Conservation (phyloP, 2,329 filamentous ascomycete species). For the Aspergillus sp. region DNA sequence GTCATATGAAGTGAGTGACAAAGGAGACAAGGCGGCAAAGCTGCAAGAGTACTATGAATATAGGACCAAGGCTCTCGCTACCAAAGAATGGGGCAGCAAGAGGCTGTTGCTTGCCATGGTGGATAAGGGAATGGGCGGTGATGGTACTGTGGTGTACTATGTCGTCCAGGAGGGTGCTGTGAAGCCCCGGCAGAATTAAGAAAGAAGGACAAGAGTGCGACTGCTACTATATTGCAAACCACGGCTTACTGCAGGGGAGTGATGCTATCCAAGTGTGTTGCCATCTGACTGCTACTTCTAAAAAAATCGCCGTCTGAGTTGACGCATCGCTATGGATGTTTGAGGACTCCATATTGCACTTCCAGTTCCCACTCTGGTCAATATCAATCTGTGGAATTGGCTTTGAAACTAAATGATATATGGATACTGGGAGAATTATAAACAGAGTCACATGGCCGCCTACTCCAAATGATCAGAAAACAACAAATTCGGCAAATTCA, state of each 20-base stretch:
- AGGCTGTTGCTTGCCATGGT: conserved; percentile 55
- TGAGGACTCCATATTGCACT: too few relatives aligned
- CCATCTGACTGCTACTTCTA: too few relatives aligned
- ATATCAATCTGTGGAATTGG: too few relatives aligned
- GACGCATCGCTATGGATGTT: too few relatives aligned
- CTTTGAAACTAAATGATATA: neutral
- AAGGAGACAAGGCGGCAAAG: conserved; percentile 21
- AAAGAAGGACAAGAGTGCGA: neutral
- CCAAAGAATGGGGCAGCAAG: conserved; percentile 45
- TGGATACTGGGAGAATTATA: neutral
- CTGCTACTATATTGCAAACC: neutral
- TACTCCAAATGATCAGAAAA: neutral
- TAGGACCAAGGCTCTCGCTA: conserved; percentile 16
- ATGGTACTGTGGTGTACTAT: conserved; percentile 63
- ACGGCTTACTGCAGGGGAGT: neutral
- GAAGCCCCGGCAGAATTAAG: conserved; percentile 59
- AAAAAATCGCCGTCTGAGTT: too few relatives aligned
- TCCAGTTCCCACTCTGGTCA: too few relatives aligned
- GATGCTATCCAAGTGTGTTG: neutral
- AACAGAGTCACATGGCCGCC: neutral
- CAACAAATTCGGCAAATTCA: conserved; percentile 4
- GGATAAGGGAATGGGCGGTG: conserved; percentile 45
- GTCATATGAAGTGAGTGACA: conserved; percentile 8
- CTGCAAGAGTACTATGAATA: conserved; percentile 28
- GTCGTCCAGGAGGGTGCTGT: conserved; percentile 61